phyloP scores from a whole-genome alignment of 164 flowering plant genomes.

The Akebia trifoliata region DNA sequence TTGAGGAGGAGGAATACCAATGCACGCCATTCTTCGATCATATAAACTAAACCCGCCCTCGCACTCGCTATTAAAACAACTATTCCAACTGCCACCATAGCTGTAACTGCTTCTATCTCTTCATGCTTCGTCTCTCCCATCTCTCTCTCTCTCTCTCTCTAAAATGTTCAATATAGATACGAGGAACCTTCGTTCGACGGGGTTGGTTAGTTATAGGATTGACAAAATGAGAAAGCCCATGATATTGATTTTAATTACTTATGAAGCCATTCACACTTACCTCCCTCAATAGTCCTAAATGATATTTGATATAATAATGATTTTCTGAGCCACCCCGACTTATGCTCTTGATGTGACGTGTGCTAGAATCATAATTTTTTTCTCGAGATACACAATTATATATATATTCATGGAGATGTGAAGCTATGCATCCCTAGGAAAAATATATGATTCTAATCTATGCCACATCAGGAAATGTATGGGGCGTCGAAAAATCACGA shows the following conservation, averaged over 20 bases:
- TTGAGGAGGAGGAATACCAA: constrained; percentile 53
- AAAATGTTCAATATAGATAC: neutral
- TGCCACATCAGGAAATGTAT: no score
- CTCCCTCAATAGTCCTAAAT: no score
- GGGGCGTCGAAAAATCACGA: no score
- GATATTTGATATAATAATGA: no score
- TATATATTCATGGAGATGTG: no score
- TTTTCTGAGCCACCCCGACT: no score
- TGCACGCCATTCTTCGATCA: constrained; percentile 47
- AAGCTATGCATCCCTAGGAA: no score
- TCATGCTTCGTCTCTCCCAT: constrained; percentile 10
- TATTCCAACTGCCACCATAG: constrained; percentile 6
- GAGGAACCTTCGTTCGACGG: neutral
- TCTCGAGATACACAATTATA: no score
- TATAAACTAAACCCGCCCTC: constrained; percentile 5
- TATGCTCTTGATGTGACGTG: no score
- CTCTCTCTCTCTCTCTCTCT: constrained; percentile 6
- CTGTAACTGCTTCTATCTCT: neutral
- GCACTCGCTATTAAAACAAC: constrained; percentile 14
- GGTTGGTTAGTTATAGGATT: neutral
- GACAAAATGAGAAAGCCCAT: neutral
- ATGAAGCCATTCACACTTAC: neutral
- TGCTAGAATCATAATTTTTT: no score
- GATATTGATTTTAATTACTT: neutral
- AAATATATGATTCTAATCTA: no score